Base-by-base conservation (phyloP, 345 rosid genomes). In the Stellera chamaejasme region DNA sequence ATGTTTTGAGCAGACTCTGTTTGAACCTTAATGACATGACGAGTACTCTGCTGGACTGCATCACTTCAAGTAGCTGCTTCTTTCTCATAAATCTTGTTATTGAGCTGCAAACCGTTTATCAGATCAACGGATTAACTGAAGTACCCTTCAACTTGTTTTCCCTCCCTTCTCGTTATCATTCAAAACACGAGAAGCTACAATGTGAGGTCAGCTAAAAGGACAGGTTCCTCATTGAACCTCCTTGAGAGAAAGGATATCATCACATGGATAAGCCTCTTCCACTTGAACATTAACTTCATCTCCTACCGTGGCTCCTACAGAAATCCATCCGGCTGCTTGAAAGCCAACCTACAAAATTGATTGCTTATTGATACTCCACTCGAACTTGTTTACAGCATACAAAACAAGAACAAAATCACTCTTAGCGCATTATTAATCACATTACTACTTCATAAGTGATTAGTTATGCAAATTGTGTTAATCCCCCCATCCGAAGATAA, bases 251-350 rank as follows among this genome's bases (percentile, higher is more conserved):
- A 92, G 70, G 58, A 77, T 52, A 56, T 88, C 97, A 23, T 92
- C 82, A 4, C 91, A 91, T 1, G 98, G 88, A 73, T 79, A 80
- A 62, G 97, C 90, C 70, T 82, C 90, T 77, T 79, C 89, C 45
- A 92, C 94, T 68, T 65, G 58, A 67, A 92, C 96, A 57, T 79
- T 59, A 36, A 86, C 64, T 69, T 92, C 97, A 81, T 88, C 95
- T 55, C 99, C 99, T 43, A 86, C 68, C 63, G 75, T 79, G 57
- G 53, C 63, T 62, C 99, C 97, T 39, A 70, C 61, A 45, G 96
- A 86, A 60, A 88, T 94, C 93, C 83, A 81, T 11, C 80, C 88
- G 15, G 89, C 66, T 53, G 84, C 83, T 73, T 88, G 95, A 68
- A 77, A 62, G 52, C 97, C 98, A 25, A 92, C 85, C 99, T 92